phyloP scores from a whole-genome alignment of 75 land plant species.

The Chamaecyparis obtusa region DNA sequence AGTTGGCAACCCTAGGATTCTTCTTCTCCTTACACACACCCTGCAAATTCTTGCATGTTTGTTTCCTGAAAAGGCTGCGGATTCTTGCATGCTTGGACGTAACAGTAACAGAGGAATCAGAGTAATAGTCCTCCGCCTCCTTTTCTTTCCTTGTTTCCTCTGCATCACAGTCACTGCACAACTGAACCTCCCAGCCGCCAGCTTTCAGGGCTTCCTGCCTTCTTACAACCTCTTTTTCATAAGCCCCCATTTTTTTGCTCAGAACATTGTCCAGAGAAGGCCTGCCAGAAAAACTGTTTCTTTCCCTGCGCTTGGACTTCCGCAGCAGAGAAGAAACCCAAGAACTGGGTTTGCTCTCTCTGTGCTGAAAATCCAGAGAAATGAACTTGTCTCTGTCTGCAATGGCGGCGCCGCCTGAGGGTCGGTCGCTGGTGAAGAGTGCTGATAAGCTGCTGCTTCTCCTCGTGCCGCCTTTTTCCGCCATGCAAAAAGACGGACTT shows the following conservation, averaged over 20 bases:
- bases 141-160: background rate
- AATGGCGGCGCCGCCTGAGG: background rate
- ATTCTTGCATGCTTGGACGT: background rate
- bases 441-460: background rate
- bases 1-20: background rate
- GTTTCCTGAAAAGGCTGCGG: background rate
- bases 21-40: background rate
- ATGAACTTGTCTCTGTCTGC: background rate
- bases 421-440: background rate
- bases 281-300: background rate
- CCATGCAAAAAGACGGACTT: background rate
- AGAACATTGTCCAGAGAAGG: background rate
- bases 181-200: slow-evolving; percentile 4
- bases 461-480: background rate
- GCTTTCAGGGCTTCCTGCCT: background rate
- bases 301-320: background rate
- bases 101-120: background rate
- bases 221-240: background rate
- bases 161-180: background rate
- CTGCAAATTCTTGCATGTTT: background rate
- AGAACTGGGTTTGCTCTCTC: background rate
- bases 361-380: background rate
- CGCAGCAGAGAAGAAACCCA: slow-evolving; percentile 1
- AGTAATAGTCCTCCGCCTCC: background rate
- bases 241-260: background rate